Base-by-base conservation (phyloP, 192 early-diverging fungal species). In the Backusella tuberculispora region DNA sequence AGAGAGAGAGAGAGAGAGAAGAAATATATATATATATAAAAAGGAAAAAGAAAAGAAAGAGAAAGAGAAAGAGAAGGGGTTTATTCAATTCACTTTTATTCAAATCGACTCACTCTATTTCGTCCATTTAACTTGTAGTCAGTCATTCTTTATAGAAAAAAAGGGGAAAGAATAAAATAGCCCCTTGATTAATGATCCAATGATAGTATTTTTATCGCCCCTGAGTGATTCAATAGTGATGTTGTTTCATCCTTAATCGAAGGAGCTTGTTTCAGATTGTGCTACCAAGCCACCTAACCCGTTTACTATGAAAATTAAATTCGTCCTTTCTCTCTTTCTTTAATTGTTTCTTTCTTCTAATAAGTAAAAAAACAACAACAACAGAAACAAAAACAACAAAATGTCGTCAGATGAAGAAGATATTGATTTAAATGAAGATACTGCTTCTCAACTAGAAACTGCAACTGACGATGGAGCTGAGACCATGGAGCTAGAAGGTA, bases 381-480 rank as follows among this genome's bases (percentile, higher is more conserved):
- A 0, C 29, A 34, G 2, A 1, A 34, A 34, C 29, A 34, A 34
- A 34, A 34, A 0, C 29, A 44, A 19, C 13, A 75, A n/a, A n/a
- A 77, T 78, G 74, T 80, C 73, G 14, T 77, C 77, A 8, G 83
- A 68, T 71, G 80, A 81, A 67, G 76, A 79, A 37, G 75, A 75
- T 48, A 45, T 76, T 14, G 77, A 78, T 47, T 56, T 83, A 34
- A 72, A 73, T 40, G 77, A 76, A 8, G 80, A 81, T 7, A 40
- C 46, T 6, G 43, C 66, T 41, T 60, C 69, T 12, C 80, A 73
- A 34, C 12, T 76, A 29, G 75, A 77, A 45, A 76, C 69, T 17
- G 45, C 24, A 9, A 74, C 75, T 21, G 78, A 77, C 40, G 74
- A 77, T 47, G 72, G 74, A 10, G 50, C 72, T 10, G 72, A 72